A percentile compares a stretch with the other conserved stretches of the same genome.
phyloP scores from a whole-genome alignment of 768 basidiomycete species.

The Boletus vinaceobasis region DNA sequence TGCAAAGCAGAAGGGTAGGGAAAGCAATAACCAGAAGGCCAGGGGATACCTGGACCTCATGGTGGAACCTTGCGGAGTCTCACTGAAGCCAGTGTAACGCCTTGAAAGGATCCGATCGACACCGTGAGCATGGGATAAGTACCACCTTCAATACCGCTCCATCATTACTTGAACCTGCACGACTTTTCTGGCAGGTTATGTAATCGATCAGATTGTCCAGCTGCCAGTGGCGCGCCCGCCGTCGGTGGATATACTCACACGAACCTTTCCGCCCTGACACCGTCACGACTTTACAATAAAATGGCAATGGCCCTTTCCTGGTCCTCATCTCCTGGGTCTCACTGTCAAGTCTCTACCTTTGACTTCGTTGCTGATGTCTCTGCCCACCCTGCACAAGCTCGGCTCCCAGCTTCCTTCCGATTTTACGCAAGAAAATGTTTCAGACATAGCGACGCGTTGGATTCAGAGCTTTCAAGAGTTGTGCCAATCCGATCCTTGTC shows the following conservation, averaged over 20 bases:
- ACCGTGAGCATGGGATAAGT: too few relatives aligned
- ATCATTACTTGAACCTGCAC: too few relatives aligned
- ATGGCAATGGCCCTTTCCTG: background rate
- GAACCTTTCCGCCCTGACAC: background rate
- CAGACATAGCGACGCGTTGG: background rate
- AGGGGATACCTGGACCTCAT: background rate
- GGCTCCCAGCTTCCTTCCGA: background rate
- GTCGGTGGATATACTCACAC: too few relatives aligned
- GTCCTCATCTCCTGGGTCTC: background rate
- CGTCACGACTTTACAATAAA: background rate
- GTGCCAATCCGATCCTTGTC: background rate
- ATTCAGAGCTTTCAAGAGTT: slow-evolving; percentile 1
- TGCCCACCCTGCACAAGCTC: background rate
- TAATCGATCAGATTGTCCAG: too few relatives aligned
- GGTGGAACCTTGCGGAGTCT: background rate
- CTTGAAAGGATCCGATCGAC: too few relatives aligned
- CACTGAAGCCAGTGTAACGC: too few relatives aligned
- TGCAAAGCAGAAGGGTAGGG: background rate
- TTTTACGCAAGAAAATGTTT: background rate
- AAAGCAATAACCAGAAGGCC: background rate
- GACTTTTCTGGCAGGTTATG: too few relatives aligned
- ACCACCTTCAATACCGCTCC: too few relatives aligned
- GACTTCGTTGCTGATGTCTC: background rate
- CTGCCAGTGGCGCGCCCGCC: too few relatives aligned
- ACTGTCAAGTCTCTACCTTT: background rate